These are phyloP conservation scores for Boletus rex-veris DNA, from an alignment of 768 basidiomycete species.

Conservation along the genomic window DNA sequence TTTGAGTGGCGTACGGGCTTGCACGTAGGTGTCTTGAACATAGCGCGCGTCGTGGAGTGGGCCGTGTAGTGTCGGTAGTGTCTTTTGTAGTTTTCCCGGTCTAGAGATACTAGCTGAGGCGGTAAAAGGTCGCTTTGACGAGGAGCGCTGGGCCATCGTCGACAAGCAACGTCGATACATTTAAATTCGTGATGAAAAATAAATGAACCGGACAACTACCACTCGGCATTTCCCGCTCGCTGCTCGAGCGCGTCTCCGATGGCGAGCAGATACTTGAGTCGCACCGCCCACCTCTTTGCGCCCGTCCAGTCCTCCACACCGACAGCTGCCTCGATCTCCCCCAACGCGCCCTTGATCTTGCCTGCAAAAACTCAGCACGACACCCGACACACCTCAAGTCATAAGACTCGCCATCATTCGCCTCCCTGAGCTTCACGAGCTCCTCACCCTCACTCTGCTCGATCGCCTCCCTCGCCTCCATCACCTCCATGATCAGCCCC, in stretches of 20 bases:
- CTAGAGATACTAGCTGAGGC: not conserved
- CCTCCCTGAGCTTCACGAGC: constrained; percentile 47
- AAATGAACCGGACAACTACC: not conserved
- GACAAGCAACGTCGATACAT: not conserved
- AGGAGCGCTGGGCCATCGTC: constrained; percentile 3
- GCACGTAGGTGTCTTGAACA: constrained; percentile 27
- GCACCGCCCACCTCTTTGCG: constrained; percentile 58
- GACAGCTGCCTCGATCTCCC: constrained; percentile 48
- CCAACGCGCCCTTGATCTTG: constrained; percentile 46
- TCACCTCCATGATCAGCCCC: constrained; percentile 68
- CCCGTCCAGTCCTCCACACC: constrained; percentile 49
- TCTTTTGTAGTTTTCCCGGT: constrained; percentile 18
- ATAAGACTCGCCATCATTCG: constrained; percentile 51
- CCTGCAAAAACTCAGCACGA: constrained; percentile 34
- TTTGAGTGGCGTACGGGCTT: constrained; percentile 23
- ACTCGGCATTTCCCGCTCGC: constrained; percentile 24
- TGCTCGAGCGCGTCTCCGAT: constrained; percentile 40
- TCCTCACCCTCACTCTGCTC: constrained; percentile 52
- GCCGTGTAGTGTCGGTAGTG: constrained; percentile 13
- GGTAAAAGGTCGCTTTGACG: constrained; percentile 13
- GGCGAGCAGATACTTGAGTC: constrained; percentile 70
- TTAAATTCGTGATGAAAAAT: not conserved
- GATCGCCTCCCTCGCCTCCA: constrained; percentile 75
- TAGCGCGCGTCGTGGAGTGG: constrained; percentile 37
- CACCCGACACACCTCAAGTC: not conserved